phyloP scores from a whole-genome alignment of 495 filamentous ascomycete genomes.

The Friedmanniomyces simplex region DNA sequence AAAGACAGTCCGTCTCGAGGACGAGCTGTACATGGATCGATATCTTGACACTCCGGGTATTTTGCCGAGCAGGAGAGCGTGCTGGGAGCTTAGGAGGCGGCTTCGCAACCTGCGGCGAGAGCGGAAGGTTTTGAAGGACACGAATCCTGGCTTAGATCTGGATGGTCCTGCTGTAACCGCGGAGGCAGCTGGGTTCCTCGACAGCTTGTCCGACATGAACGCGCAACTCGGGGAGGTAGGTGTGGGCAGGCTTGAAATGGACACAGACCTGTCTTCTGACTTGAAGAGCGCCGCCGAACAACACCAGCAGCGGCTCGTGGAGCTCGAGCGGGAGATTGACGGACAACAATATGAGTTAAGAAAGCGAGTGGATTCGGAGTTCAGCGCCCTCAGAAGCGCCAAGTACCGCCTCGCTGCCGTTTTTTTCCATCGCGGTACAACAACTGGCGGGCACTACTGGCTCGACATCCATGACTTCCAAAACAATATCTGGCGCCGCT shows the following conservation, averaged over 20 bases:
- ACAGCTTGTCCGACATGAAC: background rate
- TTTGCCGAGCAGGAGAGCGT: conserved; percentile 49
- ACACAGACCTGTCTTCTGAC: conserved; percentile 1
- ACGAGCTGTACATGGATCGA: conserved; percentile 76
- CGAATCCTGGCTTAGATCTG: background rate
- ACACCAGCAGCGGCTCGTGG: conserved; percentile 31
- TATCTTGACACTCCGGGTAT: conserved; percentile 66
- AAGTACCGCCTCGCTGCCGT: conserved; percentile 83
- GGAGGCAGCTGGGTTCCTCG: background rate
- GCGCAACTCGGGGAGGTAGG: background rate
- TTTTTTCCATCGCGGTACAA: conserved; percentile 71
- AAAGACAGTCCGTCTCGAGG: conserved; percentile 61
- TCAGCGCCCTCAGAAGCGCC: conserved; percentile 45
- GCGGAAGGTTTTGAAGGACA: conserved; percentile 25
- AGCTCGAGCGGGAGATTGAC: conserved; percentile 40
- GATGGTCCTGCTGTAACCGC: background rate
- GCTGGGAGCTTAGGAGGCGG: conserved; percentile 62
- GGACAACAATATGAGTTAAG: conserved; percentile 46
- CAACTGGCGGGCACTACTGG: conserved; percentile 81
- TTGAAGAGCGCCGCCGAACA: conserved; percentile 16
- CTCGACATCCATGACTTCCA: conserved; percentile 91
- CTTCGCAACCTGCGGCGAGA: conserved; percentile 39
- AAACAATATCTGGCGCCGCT: conserved; percentile 73
- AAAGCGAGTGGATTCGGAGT: conserved; percentile 47
- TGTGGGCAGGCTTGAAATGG: background rate